Evolutionary conservation across 2,329 filamentous ascomycete genomes (phyloP).

Genomic region (Cytospora chrysosperma): DNA sequence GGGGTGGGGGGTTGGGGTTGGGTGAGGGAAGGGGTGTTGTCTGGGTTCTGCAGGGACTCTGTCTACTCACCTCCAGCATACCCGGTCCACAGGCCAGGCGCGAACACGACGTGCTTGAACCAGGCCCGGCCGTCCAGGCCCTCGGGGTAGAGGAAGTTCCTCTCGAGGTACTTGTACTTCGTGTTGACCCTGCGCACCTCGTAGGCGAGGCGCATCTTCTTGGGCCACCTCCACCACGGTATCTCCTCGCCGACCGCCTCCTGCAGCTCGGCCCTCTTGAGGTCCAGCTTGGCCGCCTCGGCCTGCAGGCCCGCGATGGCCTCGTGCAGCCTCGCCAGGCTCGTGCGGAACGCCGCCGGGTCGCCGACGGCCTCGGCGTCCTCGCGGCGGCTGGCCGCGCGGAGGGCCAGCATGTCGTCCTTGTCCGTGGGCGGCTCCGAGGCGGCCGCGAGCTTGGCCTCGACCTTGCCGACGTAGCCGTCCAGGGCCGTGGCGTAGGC

Average conservation of each 20-base stretch:
- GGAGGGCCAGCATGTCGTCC: constrained; percentile 21
- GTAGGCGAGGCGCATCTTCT: constrained; percentile 62
- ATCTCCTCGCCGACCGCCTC: constrained; percentile 47
- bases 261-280: constrained; percentile 37
- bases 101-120: constrained; percentile 96
- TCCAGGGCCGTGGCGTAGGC: constrained; percentile 62
- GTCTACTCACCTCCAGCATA: constrained; percentile 76
- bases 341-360: constrained; percentile 39
- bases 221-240: constrained; percentile 57
- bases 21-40: too few relatives aligned
- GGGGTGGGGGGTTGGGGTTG: too few relatives aligned
- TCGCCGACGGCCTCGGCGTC: constrained; percentile 34
- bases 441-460: constrained; percentile 44
- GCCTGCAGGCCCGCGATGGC: constrained; percentile 27
- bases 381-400: constrained; percentile 21
- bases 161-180: constrained; percentile 82
- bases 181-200: constrained; percentile 68
- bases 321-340: constrained; percentile 38
- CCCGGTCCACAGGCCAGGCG: constrained; percentile 86
- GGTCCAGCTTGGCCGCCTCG: constrained; percentile 40
- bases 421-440: constrained; percentile 24
- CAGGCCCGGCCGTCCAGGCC: constrained; percentile 78
- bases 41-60: too few relatives aligned
- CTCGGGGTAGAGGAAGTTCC: constrained; percentile 71
- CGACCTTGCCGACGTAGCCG: constrained; percentile 51